These are phyloP conservation scores for Rutstroemia sydowiana DNA, from an alignment of 2,329 filamentous ascomycete species.

Conservation along the genomic window DNA sequence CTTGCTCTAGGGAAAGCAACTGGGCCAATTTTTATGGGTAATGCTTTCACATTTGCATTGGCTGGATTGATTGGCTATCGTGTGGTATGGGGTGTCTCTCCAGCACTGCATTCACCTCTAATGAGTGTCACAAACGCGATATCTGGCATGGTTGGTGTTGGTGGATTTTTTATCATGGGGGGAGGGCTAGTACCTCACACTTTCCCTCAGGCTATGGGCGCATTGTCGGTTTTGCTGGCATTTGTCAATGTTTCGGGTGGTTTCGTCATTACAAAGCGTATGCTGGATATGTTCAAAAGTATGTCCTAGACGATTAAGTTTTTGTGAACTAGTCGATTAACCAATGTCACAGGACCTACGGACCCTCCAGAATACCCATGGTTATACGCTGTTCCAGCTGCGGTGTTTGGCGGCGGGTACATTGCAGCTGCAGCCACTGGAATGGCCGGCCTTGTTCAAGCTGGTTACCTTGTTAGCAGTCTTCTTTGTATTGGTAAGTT, in stretches of 20 bases:
- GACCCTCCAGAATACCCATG: slow-evolving; percentile 85
- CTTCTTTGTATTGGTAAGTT: slow-evolving; percentile 62
- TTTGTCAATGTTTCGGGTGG: slow-evolving; percentile 86
- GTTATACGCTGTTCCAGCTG: slow-evolving; percentile 72
- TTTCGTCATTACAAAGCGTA: slow-evolving; percentile 86
- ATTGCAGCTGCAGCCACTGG: slow-evolving; percentile 73
- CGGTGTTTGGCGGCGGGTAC: slow-evolving; percentile 74
- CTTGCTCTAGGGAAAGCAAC: slow-evolving; percentile 75
- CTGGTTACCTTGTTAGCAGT: slow-evolving; percentile 79
- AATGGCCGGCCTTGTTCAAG: slow-evolving; percentile 76
- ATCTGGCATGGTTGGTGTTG: slow-evolving; percentile 80
- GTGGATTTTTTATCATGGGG: slow-evolving; percentile 82
- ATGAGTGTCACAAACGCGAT: slow-evolving; percentile 95
- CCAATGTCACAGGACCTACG: slow-evolving; percentile 50
- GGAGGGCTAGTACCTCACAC: slow-evolving; percentile 73
- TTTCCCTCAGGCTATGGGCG: slow-evolving; percentile 70
- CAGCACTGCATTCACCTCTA: slow-evolving; percentile 77
- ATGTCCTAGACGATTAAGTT: slow-evolving; percentile 22
- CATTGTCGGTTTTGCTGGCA: slow-evolving; percentile 71
- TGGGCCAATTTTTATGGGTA: slow-evolving; percentile 78
- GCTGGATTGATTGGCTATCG: slow-evolving; percentile 82
- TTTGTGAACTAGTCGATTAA: background rate
- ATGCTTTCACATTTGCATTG: slow-evolving; percentile 76
- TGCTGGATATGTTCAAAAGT: slow-evolving; percentile 88
- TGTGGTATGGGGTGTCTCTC: slow-evolving; percentile 79